A percentile compares a stretch with the other conserved stretches of the same genome.
Evolutionary conservation across 208 protist genomes (phyloP).

Genomic region (Leishmania lainsoni): DNA sequence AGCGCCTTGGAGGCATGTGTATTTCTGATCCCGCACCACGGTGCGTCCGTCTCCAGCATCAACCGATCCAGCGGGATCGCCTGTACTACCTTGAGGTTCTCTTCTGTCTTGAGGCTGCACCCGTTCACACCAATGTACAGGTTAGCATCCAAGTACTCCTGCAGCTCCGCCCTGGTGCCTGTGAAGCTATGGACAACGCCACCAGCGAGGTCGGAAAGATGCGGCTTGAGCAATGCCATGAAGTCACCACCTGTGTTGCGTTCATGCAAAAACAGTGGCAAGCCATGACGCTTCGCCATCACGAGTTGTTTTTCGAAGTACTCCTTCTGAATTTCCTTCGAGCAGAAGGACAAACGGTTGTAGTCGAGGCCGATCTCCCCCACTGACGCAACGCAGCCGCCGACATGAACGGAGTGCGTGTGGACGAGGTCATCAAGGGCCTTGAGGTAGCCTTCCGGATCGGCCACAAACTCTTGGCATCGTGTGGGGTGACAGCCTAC

Average conservation of each 20-base stretch:
- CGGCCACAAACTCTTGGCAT: conserved; percentile 71
- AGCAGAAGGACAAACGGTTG: conserved; percentile 93
- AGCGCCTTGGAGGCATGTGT: conserved; percentile 85
- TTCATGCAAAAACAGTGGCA: conserved; percentile 95
- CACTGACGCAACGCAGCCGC: conserved; percentile 83
- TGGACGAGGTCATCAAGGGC: conserved; percentile 54
- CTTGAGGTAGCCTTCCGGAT: conserved; percentile 56
- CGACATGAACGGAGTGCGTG: conserved; percentile 48
- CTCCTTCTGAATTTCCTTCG: conserved; percentile 81
- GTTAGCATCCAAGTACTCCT: conserved; percentile 72
- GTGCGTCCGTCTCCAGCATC: conserved; percentile 96
- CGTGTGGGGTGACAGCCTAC: conserved; percentile 92
- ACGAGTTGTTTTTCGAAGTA: conserved; percentile 88
- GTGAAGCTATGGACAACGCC: conserved; percentile 97
- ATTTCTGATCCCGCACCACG: conserved; percentile 93
- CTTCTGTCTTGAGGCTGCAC: conserved; percentile 93
- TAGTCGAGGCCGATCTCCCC: conserved; percentile 94
- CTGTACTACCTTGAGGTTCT: conserved; percentile 84
- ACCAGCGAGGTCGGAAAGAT: conserved; percentile 48
- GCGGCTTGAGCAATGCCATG: conserved; percentile 45
- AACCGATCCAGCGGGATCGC: conserved; percentile 86
- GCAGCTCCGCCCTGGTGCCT: conserved; percentile 77
- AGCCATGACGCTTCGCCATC: conserved; percentile 66
- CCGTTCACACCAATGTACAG: conserved; percentile 96
- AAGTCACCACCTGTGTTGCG: conserved; percentile 92